Conservation (phyloP, 805 yeast genomes). For the Wickerhamomyces kurtzmanii region DNA sequence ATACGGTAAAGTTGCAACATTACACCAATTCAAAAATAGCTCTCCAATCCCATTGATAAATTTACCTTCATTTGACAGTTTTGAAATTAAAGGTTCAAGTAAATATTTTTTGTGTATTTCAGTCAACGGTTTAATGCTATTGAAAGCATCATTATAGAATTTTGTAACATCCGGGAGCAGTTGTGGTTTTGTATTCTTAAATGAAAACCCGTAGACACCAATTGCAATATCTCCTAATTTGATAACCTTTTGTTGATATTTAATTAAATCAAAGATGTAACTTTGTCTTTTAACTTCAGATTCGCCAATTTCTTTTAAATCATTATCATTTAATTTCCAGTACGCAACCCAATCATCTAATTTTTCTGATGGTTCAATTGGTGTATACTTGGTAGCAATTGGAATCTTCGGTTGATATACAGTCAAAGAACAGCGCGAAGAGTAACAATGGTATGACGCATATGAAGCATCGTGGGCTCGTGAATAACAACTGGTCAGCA, state of each 20-base stretch:
- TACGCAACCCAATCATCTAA: conserved; percentile 54
- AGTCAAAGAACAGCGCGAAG: conserved; percentile 24
- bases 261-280: conserved; percentile 63
- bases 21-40: conserved; percentile 56
- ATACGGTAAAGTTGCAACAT: conserved; percentile 42
- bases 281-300: conserved; percentile 58
- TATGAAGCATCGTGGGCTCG: conserved; percentile 13
- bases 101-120: conserved; percentile 43
- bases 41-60: conserved; percentile 56
- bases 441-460: conserved; percentile 17
- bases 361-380: conserved; percentile 7
- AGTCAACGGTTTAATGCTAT: conserved; percentile 44
- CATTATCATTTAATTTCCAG: conserved; percentile 52
- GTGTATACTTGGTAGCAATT: conserved; percentile 3
- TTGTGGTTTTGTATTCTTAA: conserved; percentile 27
- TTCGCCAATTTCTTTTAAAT: conserved; percentile 38
- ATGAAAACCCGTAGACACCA: conserved; percentile 40
- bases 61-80: conserved; percentile 55
- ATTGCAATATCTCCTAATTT: conserved; percentile 58
- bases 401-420: conserved; percentile 13
- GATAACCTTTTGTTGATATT: conserved; percentile 61
- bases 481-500: conserved; percentile 37
- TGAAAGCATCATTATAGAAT: conserved; percentile 50
- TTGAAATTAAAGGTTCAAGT: conserved; percentile 45
- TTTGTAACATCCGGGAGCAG: conserved; percentile 39